Evolutionary conservation across 2,329 filamentous ascomycete genomes (phyloP).

Genomic region (Neurospora sp.): DNA sequence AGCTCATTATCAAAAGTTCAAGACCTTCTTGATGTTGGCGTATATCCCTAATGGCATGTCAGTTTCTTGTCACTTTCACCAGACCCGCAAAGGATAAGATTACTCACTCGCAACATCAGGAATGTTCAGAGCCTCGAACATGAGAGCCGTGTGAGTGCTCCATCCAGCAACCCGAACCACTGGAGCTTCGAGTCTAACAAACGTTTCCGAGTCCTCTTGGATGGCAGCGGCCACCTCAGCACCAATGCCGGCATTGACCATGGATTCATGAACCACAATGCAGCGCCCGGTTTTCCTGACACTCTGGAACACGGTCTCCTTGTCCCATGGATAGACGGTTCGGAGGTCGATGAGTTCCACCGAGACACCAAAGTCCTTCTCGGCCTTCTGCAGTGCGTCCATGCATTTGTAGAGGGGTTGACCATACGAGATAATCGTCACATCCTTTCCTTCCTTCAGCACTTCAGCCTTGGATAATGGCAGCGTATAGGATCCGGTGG

Average conservation of each 20-base stretch:
- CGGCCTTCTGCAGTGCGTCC: slow-evolving; percentile 62
- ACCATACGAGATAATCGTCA: slow-evolving; percentile 82
- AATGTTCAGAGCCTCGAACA: slow-evolving; percentile 71
- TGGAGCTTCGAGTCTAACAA: slow-evolving; percentile 73
- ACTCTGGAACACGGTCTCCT: slow-evolving; percentile 67
- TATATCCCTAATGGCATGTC: slow-evolving; percentile 48
- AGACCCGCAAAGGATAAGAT: background rate
- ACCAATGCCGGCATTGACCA: slow-evolving; percentile 81
- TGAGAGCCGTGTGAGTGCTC: slow-evolving; percentile 71
- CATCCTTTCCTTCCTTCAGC: slow-evolving; percentile 65
- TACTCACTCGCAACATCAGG: slow-evolving; percentile 80
- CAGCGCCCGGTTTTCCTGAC: slow-evolving; percentile 80
- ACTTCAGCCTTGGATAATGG: slow-evolving; percentile 80
- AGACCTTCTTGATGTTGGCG: slow-evolving; percentile 55
- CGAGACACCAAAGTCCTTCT: slow-evolving; percentile 64
- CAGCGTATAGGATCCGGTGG: slow-evolving; percentile 68
- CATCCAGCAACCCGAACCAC: slow-evolving; percentile 81
- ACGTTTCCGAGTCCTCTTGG: slow-evolving; percentile 67
- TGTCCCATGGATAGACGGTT: slow-evolving; percentile 88
- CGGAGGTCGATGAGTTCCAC: slow-evolving; percentile 81
- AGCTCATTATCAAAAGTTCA: slow-evolving; percentile 45
- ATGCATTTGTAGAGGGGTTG: slow-evolving; percentile 80
- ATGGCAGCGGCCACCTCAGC: slow-evolving; percentile 84
- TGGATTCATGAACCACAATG: slow-evolving; percentile 84
- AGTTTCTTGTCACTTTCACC: slow-evolving; percentile 13